Base-by-base conservation (phyloP, 257 asterid genomes). In the Fraxinus anomala region DNA sequence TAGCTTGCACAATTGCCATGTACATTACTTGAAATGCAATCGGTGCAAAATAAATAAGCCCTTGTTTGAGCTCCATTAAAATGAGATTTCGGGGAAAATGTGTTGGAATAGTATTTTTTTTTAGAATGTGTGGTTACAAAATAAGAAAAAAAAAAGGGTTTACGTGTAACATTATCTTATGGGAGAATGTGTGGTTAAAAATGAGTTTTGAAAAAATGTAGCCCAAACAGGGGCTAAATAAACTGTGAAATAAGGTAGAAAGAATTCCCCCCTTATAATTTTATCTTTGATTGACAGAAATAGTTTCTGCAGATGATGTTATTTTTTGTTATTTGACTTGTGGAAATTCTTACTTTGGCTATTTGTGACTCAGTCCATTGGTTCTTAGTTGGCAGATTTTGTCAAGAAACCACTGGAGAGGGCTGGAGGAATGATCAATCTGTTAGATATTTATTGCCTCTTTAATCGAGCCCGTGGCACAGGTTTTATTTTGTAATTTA, bases 381-480 rank as follows among this genome's bases (percentile, higher is more conserved):
- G 76, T 79, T 76, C 80, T 84, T 87, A 94, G 97, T 83, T 96
- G 84, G 99, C 99, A 88, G 99, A 96, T 89, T 96, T 92, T 79
- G 94, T 91, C 76, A 92, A 86, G 92, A 85, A 77, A 72, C 97
- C 96, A 36, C 82, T 96, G 31, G 97, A 96, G 84, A 92, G 96
- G 84, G 93, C 97, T 80, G 98, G 99, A 19, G 99, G 99, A 76
- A 96, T 90, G 92, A 82, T 96, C 74, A 96, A 93, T 83, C 86
- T 96, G 74, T 93, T 93, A 37, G 99, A 96, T 86, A 77, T 92
- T 19, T 96, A 96, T 87, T 96, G 98, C 89, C 96, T 90, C 69
- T 96, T 96, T 88, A 96, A 96, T 84, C 96, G 98, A 72, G 99
- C 99, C 76, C 96, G 99, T 77, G 99, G 99, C 80, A 96, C 99